A percentile compares a stretch with the other conserved stretches of the same genome.
Conservation (phyloP, 2,329 filamentous ascomycete genomes). For the Arthrobotrys megalospora region DNA sequence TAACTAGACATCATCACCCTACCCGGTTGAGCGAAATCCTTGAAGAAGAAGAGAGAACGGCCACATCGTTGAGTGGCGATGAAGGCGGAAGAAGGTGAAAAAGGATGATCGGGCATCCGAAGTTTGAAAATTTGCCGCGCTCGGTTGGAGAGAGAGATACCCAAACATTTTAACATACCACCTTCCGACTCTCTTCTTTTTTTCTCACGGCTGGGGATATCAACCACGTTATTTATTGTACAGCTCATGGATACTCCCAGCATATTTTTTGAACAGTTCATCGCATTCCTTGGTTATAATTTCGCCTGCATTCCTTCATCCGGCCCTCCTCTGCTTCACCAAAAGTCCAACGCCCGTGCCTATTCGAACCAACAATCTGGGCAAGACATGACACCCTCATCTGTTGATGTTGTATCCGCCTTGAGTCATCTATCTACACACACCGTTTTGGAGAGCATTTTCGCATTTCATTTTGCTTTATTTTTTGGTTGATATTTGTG, state of each 20-base stretch:
- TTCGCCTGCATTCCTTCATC: slow-evolving; percentile 12
- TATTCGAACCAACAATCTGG: slow-evolving; percentile 25
- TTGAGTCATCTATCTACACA: slow-evolving; percentile 13
- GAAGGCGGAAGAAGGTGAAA: slow-evolving; percentile 30
- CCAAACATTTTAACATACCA: slow-evolving; percentile 9
- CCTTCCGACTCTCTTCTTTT: slow-evolving; percentile 7
- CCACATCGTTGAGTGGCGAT: slow-evolving; percentile 77
- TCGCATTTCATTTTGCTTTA: background rate
- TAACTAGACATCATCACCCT: slow-evolving; percentile 84
- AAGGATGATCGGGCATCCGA: background rate
- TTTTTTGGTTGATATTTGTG: slow-evolving; percentile 14
- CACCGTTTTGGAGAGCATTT: slow-evolving; percentile 15
- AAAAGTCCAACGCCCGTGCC: slow-evolving; percentile 21
- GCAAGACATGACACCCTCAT: slow-evolving; percentile 25
- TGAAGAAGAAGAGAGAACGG: slow-evolving; percentile 82
- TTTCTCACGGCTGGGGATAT: slow-evolving; percentile 18
- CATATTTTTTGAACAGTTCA: slow-evolving; percentile 38
- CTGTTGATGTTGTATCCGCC: slow-evolving; percentile 15
- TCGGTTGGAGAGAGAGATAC: slow-evolving; percentile 16
- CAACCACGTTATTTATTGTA: slow-evolving; percentile 46
- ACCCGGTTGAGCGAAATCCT: slow-evolving; percentile 90
- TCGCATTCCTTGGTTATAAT: slow-evolving; percentile 31
- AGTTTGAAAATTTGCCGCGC: slow-evolving; percentile 19
- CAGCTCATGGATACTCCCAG: slow-evolving; percentile 24
- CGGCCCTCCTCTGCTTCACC: slow-evolving; percentile 2